Conservation (phyloP, 176 grass and related monocot genomes). For the Lolium rigidum region DNA sequence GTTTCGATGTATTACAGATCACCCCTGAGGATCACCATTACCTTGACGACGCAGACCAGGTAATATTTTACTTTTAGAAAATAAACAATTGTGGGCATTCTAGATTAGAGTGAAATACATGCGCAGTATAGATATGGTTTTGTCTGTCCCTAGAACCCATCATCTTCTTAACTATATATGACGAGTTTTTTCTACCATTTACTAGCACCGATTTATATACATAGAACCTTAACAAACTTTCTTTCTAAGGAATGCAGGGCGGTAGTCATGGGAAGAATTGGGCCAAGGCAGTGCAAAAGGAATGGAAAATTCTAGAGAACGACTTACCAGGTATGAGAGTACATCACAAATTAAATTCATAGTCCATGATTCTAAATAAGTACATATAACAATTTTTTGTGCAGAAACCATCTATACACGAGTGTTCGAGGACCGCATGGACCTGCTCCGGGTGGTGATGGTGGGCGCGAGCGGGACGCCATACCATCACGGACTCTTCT, state of each 20-base stretch:
- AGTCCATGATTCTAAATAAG: no score
- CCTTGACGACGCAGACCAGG: neutral
- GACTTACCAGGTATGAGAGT: no score
- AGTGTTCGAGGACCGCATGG: slow-evolving; percentile 31
- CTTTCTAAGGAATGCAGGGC: neutral
- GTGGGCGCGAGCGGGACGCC: slow-evolving; percentile 22
- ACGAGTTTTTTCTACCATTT: no score
- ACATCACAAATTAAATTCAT: no score
- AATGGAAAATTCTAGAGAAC: neutral
- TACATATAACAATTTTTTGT: neutral
- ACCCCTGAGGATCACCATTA: neutral
- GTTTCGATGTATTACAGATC: neutral
- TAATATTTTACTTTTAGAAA: no score
- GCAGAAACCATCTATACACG: neutral
- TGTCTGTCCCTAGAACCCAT: no score
- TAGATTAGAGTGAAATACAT: no score
- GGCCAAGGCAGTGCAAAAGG: neutral
- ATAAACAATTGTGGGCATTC: no score
- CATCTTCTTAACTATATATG: no score
- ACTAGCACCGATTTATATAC: no score
- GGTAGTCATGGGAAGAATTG: neutral
- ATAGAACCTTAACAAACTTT: no score
- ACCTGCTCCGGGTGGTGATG: slow-evolving; percentile 18
- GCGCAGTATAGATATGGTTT: no score
- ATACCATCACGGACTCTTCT: slow-evolving; percentile 38